phyloP scores from a whole-genome alignment of 495 filamentous ascomycete genomes.

The Sordaria brevicollis region DNA sequence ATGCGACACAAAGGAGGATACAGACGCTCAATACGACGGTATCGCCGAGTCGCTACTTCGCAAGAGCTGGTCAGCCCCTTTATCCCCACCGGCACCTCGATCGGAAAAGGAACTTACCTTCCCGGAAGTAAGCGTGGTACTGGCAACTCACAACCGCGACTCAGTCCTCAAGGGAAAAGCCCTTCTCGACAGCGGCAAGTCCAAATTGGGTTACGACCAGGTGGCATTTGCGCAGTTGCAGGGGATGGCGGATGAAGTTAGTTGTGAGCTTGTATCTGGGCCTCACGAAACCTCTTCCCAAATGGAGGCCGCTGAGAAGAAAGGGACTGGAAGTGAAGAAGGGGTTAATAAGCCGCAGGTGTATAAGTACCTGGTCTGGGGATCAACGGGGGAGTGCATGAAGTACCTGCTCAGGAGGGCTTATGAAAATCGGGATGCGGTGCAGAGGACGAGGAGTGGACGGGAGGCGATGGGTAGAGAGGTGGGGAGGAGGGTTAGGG shows the following conservation, averaged over 20 bases:
- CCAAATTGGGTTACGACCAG: conserved; percentile 36
- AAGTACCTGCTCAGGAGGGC: conserved; percentile 80
- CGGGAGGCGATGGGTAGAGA: conserved; percentile 65
- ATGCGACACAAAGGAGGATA: conserved; percentile 73
- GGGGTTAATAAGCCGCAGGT: conserved; percentile 44
- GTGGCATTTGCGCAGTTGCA: conserved; percentile 83
- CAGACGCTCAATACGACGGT: conserved; percentile 37
- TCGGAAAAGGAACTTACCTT: conserved; percentile 33
- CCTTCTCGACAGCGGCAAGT: conserved; percentile 17
- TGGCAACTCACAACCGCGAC: conserved; percentile 87
- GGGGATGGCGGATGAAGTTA: conserved; percentile 96
- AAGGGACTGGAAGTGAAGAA: background rate
- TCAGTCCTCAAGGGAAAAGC: conserved; percentile 62
- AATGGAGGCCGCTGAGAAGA: background rate
- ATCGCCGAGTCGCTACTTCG: conserved; percentile 28
- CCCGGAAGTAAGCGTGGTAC: conserved; percentile 57
- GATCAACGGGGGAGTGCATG: conserved; percentile 84
- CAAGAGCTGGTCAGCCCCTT: conserved; percentile 38
- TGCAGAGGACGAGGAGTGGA: conserved; percentile 64
- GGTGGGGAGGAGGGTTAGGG: conserved; percentile 50
- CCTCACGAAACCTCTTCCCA: conserved; percentile 27
- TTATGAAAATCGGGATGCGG: conserved; percentile 85
- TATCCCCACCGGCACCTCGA: conserved; percentile 26
- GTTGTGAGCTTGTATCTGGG: conserved; percentile 59
- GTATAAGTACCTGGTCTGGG: conserved; percentile 91